Conservation (phyloP, 2,329 filamentous ascomycete genomes). For the Cadophora luteo-olivacea region DNA sequence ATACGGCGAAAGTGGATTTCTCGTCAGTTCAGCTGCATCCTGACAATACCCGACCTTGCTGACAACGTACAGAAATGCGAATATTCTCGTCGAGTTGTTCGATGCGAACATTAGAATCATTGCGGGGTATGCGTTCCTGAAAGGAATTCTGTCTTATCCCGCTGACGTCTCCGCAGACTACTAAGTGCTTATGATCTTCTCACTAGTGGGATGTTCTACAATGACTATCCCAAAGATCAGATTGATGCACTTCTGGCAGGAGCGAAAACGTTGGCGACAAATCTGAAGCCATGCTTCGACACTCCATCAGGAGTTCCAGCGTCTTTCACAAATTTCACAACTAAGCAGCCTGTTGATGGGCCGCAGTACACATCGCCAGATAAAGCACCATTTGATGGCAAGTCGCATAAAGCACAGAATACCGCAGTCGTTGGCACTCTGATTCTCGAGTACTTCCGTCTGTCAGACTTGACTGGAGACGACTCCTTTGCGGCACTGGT, state of each 20-base stretch:
- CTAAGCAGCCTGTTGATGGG: conserved; percentile 48
- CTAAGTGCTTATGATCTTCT: not conserved
- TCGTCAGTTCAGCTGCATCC: not conserved
- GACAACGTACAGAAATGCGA: conserved; percentile 13
- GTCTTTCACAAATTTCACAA: conserved; percentile 66
- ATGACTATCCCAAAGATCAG: conserved; percentile 16
- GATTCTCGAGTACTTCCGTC: not conserved
- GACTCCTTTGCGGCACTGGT: not conserved
- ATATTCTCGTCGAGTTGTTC: conserved; percentile 32
- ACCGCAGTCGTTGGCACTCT: not conserved
- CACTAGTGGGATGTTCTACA: not conserved
- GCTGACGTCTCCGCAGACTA: not conserved
- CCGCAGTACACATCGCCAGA: not conserved
- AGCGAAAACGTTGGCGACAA: conserved; percentile 70
- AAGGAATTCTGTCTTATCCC: not conserved
- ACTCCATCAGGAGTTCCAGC: conserved; percentile 76
- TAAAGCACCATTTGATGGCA: not conserved
- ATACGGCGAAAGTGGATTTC: conserved; percentile 49
- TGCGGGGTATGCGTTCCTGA: not conserved
- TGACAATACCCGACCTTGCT: not conserved
- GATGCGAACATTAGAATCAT: conserved; percentile 38
- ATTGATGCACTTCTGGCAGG: conserved; percentile 68
- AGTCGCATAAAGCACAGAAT: not conserved
- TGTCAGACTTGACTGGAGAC: not conserved
- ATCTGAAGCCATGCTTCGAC: conserved; percentile 75